phyloP scores from a whole-genome alignment of 805 yeast genomes.

The Cyberlindnera maritima region DNA sequence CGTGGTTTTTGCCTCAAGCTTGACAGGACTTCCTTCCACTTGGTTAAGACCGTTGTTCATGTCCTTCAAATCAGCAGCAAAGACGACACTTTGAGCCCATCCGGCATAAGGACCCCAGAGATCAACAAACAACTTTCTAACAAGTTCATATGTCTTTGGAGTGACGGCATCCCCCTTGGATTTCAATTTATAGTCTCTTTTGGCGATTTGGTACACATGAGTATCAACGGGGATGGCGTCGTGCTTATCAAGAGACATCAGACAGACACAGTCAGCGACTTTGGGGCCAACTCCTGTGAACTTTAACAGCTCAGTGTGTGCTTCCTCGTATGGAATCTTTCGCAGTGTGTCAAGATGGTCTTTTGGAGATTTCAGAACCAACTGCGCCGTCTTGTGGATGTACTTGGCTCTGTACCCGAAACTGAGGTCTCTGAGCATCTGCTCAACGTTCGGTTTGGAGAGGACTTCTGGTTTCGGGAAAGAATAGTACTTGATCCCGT shows the following conservation, averaged over 20 bases:
- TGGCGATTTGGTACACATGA: conserved; percentile 88
- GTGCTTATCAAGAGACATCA: conserved; percentile 86
- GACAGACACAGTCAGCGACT: conserved; percentile 94
- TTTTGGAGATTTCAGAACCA: conserved; percentile 33
- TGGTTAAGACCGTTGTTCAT: conserved; percentile 64
- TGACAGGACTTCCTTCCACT: conserved; percentile 6
- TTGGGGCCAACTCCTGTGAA: conserved; percentile 95
- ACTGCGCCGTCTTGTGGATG: conserved; percentile 70
- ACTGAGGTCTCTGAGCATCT: conserved; percentile 40
- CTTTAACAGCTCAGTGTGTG: conserved; percentile 56
- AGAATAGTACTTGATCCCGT: conserved; percentile 57
- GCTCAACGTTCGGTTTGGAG: conserved; percentile 39
- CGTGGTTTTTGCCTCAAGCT: background rate
- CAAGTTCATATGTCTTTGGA: conserved; percentile 36
- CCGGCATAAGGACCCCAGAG: conserved; percentile 94
- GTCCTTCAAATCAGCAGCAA: conserved; percentile 78
- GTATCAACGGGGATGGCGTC: conserved; percentile 94
- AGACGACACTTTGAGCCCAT: conserved; percentile 96
- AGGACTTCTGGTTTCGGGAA: conserved; percentile 71
- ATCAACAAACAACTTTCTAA: conserved; percentile 55
- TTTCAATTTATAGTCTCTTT: conserved; percentile 68
- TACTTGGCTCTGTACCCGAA: conserved; percentile 95
- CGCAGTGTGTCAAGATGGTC: conserved; percentile 42
- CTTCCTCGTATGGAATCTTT: conserved; percentile 43
- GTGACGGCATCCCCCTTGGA: conserved; percentile 28